A percentile compares a stretch with the other conserved stretches of the same genome.
Conservation (phyloP, 2,329 filamentous ascomycete species). For the Trichophyton schoenleinii region DNA sequence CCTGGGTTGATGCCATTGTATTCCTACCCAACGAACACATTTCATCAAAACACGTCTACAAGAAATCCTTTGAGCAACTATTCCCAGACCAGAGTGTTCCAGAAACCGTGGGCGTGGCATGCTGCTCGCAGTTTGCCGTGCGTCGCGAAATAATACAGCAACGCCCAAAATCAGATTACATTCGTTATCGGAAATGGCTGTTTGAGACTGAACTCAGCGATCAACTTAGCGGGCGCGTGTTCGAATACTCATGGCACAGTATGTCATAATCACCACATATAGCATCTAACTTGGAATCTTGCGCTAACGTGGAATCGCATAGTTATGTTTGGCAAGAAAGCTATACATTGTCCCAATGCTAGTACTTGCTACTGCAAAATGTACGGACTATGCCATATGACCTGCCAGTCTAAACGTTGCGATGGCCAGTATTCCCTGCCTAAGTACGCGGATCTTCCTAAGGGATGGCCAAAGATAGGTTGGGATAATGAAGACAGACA, state of each 20-base stretch:
- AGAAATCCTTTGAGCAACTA: slow-evolving; percentile 35
- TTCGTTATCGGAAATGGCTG: slow-evolving; percentile 49
- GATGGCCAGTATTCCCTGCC: slow-evolving; percentile 48
- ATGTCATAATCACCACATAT: background rate
- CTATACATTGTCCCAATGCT: slow-evolving; percentile 49
- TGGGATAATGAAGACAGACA: slow-evolving; percentile 33
- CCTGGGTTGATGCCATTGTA: slow-evolving; percentile 30
- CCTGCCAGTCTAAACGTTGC: slow-evolving; percentile 30
- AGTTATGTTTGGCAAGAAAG: slow-evolving; percentile 33
- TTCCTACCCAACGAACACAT: slow-evolving; percentile 35
- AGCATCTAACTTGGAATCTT: background rate
- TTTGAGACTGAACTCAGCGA: slow-evolving; percentile 44
- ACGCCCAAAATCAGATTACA: slow-evolving; percentile 41
- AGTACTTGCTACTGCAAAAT: slow-evolving; percentile 54
- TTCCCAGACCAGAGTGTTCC: slow-evolving; percentile 36
- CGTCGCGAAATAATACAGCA: slow-evolving; percentile 44
- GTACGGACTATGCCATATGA: slow-evolving; percentile 49
- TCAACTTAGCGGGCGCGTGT: slow-evolving; percentile 47
- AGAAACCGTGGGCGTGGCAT: slow-evolving; percentile 46
- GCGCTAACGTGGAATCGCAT: background rate
- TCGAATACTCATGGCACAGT: slow-evolving; percentile 51
- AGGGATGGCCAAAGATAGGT: slow-evolving; percentile 49
- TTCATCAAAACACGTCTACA: slow-evolving; percentile 22
- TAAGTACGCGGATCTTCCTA: slow-evolving; percentile 43
- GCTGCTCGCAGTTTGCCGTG: slow-evolving; percentile 53